Base-by-base conservation (phyloP, 768 basidiomycete species). In the Phaffia tasmanica region DNA sequence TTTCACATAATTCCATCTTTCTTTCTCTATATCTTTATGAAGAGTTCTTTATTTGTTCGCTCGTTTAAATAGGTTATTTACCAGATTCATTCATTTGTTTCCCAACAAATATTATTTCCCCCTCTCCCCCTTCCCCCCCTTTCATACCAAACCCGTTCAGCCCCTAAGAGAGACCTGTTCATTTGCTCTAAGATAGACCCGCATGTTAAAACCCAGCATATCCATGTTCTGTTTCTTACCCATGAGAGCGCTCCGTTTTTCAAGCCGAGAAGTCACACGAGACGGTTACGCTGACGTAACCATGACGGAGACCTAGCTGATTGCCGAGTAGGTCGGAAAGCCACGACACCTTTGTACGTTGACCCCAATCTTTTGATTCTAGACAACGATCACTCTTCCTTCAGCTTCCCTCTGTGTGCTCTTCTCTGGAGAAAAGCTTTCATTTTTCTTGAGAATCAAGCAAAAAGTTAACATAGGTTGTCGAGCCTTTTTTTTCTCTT, bases 1-100 rank as follows among this genome's bases (percentile, higher is more conserved):
- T 54, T 4, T 63, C 23, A 51, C 29, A 21, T 57, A 19, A 6
- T 14, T 19, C 4, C 3, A 32, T 30, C 55, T 25, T 19, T 57
- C 23, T 57, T 57, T 32, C 27, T 57, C 14, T 57, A 14, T 57
- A 29, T 57, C 27, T 27, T 57, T 21, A 29, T 42, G 57, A 57
- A 29, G 30, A 21, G 30, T 29, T 35, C 30, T 29, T 15, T 57
- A 21, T 57, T 16, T 11, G 23, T 57, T 42, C 23, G 11, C 23
- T 25, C 15, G 55, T 57, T 16, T 6, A 16, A 2, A 16, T 57
- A 32, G 55, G 27, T 23, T 11, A 4, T 32, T 57, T 15, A 57
- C 23, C 55, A 29, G 9, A 57, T 9, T 32, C 25, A 57, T 32
- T 57, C 55, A 57, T 32, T 32, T 32, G 27, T 57, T 5, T 32